These are phyloP conservation scores for Trichophyton equinum DNA, from an alignment of 2,329 filamentous ascomycete species.

Conservation along the genomic window DNA sequence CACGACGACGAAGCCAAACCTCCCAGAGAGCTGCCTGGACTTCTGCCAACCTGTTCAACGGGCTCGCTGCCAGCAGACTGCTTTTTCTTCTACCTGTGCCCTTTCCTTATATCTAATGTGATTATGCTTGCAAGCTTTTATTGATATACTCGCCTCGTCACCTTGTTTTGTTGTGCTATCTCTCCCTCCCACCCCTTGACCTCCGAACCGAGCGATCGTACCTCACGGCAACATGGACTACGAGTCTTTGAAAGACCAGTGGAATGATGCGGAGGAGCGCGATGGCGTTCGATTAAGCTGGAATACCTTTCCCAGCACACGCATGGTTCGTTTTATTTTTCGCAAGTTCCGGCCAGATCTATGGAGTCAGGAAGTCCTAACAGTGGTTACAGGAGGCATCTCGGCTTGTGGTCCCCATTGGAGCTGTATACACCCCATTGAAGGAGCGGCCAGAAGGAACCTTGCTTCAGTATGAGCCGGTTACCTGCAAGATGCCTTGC, in stretches of 20 bases:
- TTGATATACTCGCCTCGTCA: neutral
- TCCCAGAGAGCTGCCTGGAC: neutral
- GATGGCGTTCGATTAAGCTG: slow-evolving; percentile 94
- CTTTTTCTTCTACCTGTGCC: neutral
- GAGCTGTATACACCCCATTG: slow-evolving; percentile 84
- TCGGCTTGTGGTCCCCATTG: slow-evolving; percentile 87
- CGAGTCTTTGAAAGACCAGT: slow-evolving; percentile 86
- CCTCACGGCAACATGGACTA: slow-evolving; percentile 57
- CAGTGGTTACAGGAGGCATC: slow-evolving; percentile 61
- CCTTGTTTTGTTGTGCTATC: neutral
- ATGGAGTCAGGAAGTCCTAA: neutral
- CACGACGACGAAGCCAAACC: slow-evolving; percentile 2
- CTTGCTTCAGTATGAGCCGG: slow-evolving; percentile 85
- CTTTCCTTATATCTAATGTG: neutral
- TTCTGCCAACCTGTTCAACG: neutral
- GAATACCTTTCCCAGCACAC: slow-evolving; percentile 97
- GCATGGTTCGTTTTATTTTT: slow-evolving; percentile 56
- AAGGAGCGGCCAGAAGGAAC: slow-evolving; percentile 81
- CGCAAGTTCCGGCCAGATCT: neutral
- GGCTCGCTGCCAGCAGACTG: neutral
- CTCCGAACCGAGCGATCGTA: slow-evolving; percentile 12
- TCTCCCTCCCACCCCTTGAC: neutral
- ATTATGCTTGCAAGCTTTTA: slow-evolving; percentile 6
- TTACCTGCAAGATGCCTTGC: slow-evolving; percentile 92
- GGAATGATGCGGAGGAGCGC: slow-evolving; percentile 90